Conservation (phyloP, 2,329 filamentous ascomycete genomes). For the Curvularia sp. region DNA sequence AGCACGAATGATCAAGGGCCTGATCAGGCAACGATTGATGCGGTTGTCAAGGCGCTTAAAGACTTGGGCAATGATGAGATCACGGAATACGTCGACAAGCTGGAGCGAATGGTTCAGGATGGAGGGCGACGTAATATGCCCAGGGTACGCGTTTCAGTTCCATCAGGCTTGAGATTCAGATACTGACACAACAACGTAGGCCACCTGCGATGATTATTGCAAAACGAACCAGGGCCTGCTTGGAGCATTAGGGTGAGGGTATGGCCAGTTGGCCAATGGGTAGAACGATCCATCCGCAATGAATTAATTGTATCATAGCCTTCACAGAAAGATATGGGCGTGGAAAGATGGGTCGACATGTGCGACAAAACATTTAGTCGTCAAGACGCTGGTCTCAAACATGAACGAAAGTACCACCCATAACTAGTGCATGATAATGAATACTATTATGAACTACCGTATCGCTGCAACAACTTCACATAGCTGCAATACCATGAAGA, state of each 20-base stretch:
- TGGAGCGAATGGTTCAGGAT: conserved; percentile 20
- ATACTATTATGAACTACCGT: neutral
- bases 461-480: too few species aligned
- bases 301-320: neutral
- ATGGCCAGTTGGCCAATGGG: too few species aligned
- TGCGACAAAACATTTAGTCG: neutral
- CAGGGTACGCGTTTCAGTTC: neutral
- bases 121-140: conserved; percentile 14
- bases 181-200: neutral
- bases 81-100: conserved; percentile 1
- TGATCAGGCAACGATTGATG: conserved; percentile 17
- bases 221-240: conserved; percentile 23
- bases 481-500: neutral
- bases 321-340: neutral
- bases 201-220: conserved; percentile 25
- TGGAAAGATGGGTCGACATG: neutral
- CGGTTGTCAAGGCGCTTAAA: conserved; percentile 11
- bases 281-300: neutral
- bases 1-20: conserved; percentile 13
- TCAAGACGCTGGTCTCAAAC: neutral
- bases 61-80: conserved; percentile 17
- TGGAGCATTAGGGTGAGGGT: neutral
- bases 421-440: neutral
- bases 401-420: neutral
- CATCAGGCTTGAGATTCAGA: neutral